phyloP scores from a whole-genome alignment of 2,329 filamentous ascomycete species.

The Fusarium luffae region DNA sequence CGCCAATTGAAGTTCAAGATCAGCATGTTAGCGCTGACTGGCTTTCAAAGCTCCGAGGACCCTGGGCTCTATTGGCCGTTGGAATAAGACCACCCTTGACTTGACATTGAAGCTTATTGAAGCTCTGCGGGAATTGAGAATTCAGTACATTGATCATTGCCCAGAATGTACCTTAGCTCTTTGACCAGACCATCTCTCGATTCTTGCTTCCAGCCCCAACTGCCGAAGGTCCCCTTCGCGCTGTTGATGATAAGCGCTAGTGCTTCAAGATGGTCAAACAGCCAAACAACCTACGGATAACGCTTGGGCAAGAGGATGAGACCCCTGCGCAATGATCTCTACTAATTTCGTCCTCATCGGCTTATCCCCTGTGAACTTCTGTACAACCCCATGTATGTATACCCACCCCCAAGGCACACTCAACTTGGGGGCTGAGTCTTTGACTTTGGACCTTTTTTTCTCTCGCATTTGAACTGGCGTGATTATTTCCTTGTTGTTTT shows the following conservation, averaged over 20 bases:
- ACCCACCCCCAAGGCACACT: background rate
- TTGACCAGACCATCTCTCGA: background rate
- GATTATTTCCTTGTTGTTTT: background rate
- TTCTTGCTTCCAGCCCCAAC: background rate
- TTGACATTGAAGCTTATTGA: background rate
- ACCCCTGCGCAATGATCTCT: conserved; percentile 11
- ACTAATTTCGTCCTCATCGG: conserved; percentile 6
- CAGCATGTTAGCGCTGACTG: conserved; percentile 7
- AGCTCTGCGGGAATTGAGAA: background rate
- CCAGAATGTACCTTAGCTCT: background rate
- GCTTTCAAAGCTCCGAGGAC: background rate
- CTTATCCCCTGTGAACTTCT: background rate
- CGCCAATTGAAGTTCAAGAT: background rate
- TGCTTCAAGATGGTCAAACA: conserved; percentile 6
- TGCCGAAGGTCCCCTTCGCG: background rate
- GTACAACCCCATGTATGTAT: conserved; percentile 1
- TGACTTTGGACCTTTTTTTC: background rate
- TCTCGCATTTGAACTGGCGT: background rate
- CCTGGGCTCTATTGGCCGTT: background rate
- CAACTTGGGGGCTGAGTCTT: background rate
- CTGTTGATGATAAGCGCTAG: conserved; percentile 7
- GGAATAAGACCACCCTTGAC: background rate
- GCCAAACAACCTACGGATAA: background rate
- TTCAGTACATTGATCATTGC: too few species aligned
- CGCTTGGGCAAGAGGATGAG: background rate